Evolutionary conservation across 495 filamentous ascomycete genomes (phyloP).

Genomic region (Lophiotrema nucula): DNA sequence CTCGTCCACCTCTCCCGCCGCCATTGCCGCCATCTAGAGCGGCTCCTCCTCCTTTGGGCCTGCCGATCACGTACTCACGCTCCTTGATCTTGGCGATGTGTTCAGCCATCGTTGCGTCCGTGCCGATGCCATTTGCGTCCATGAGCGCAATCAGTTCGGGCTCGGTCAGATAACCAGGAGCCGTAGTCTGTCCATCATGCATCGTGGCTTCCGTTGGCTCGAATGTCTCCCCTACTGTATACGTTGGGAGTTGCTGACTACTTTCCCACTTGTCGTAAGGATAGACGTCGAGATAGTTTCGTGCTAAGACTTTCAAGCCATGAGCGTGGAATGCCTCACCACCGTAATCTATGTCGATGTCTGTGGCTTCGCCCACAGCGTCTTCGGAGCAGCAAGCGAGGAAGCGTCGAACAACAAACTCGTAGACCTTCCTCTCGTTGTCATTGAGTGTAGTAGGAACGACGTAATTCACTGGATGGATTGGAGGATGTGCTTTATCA

Average conservation of each 20-base stretch:
- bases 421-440: conserved; percentile 77
- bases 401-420: conserved; percentile 92
- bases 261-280: conserved; percentile 94
- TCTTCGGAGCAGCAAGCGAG: conserved; percentile 96
- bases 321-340: conserved; percentile 76
- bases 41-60: conserved; percentile 46
- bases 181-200: conserved; percentile 77
- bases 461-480: conserved; percentile 86
- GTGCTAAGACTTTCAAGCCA: conserved; percentile 80
- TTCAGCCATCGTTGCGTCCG: conserved; percentile 98
- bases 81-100: conserved; percentile 95
- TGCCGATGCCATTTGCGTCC: conserved; percentile 98
- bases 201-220: conserved; percentile 87
- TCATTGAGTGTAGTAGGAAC: conserved; percentile 57
- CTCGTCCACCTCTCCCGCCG: conserved; percentile 26
- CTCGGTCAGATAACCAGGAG: conserved; percentile 87
- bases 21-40: conserved; percentile 38
- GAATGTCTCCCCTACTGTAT: conserved; percentile 74
- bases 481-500: conserved; percentile 95
- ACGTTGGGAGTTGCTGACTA: conserved; percentile 76
- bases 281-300: conserved; percentile 95
- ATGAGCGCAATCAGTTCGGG: conserved; percentile 96
- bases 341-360: conserved; percentile 82
- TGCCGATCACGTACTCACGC: conserved; percentile 72
- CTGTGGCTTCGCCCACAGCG: conserved; percentile 77